Conservation (phyloP, 75 land plant species). For the Azolla pinnata region DNA sequence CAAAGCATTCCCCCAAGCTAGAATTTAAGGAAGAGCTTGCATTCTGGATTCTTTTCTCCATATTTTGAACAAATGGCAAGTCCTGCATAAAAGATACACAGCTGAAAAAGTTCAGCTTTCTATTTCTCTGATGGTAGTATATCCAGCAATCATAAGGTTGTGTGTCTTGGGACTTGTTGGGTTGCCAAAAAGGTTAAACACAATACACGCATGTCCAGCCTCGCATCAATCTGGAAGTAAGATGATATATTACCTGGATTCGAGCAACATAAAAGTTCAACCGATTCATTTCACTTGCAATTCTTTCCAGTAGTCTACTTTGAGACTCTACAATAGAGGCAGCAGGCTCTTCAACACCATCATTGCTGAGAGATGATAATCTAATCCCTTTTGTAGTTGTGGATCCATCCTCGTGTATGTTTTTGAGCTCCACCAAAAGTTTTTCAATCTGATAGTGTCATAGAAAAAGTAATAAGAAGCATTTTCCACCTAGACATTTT, state of each 20-base stretch:
- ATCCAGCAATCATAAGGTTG: too few relatives aligned
- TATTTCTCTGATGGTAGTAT: too few relatives aligned
- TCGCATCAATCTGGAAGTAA: too few relatives aligned
- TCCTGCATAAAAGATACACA: too few relatives aligned
- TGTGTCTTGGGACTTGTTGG: too few relatives aligned
- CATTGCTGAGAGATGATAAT: conserved; percentile 29
- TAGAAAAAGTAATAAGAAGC: too few relatives aligned
- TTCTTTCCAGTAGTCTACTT: conserved; percentile 91
- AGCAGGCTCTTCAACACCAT: conserved; percentile 22
- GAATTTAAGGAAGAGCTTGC: conserved; percentile 55
- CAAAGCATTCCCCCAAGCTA: conserved; percentile 73
- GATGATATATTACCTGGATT: conserved; percentile 52
- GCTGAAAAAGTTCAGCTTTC: too few relatives aligned
- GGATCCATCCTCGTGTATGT: conserved; percentile 62
- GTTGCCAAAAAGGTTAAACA: not conserved
- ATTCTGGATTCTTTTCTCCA: conserved; percentile 76
- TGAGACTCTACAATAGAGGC: conserved; percentile 80
- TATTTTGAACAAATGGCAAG: conserved; percentile 81
- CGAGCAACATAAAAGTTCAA: conserved; percentile 81
- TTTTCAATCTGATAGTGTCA: conserved; percentile 91
- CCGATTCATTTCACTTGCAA: conserved; percentile 99
- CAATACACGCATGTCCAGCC: too few relatives aligned
- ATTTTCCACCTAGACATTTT: conserved; percentile 1
- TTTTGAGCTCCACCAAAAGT: conserved; percentile 73
- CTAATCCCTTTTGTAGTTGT: conserved; percentile 14